Conservation (phyloP, 192 early-diverging fungal species). For the Linnemannia elongata region DNA sequence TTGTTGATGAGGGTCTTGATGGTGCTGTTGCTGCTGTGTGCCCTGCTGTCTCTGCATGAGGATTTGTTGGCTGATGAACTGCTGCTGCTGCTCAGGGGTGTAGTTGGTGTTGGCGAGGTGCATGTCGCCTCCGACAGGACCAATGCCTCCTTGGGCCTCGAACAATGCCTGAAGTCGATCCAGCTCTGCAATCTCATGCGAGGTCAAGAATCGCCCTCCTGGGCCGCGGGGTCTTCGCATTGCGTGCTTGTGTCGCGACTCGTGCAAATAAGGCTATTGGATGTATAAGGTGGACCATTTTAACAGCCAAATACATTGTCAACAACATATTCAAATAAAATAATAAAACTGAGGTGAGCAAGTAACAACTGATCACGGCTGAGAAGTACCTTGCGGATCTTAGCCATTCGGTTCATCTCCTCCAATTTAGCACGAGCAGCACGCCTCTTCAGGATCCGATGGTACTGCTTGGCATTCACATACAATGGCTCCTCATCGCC, state of each 20-base stretch:
- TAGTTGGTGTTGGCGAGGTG: conserved; percentile 33
- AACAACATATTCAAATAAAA: not conserved
- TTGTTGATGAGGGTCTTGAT: conserved; percentile 8
- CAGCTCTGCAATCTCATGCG: conserved; percentile 56
- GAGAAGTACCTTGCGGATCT: conserved; percentile 74
- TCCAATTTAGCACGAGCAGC: conserved; percentile 88
- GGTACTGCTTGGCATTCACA: conserved; percentile 68
- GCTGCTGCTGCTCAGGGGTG: conserved; percentile 37
- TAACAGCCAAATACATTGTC: not conserved
- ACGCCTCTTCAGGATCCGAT: conserved; percentile 95
- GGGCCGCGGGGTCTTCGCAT: conserved; percentile 97
- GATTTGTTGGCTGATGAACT: conserved; percentile 34
- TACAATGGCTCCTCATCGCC: conserved; percentile 35
- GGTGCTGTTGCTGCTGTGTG: conserved; percentile 5
- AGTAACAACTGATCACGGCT: not conserved
- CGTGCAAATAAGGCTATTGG: conserved; percentile 90
- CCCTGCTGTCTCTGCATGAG: conserved; percentile 25
- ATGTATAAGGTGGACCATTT: not conserved
- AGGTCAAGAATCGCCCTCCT: conserved; percentile 93
- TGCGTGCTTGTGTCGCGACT: conserved; percentile 96
- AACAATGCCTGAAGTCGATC: conserved; percentile 41
- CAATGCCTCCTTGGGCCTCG: conserved; percentile 23
- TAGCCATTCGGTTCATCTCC: conserved; percentile 79
- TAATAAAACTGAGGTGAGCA: not conserved
- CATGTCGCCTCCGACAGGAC: conserved; percentile 38